Evolutionary conservation across 352 stramenopile genomes (phyloP).

Genomic region (Blastocystis sp.): DNA sequence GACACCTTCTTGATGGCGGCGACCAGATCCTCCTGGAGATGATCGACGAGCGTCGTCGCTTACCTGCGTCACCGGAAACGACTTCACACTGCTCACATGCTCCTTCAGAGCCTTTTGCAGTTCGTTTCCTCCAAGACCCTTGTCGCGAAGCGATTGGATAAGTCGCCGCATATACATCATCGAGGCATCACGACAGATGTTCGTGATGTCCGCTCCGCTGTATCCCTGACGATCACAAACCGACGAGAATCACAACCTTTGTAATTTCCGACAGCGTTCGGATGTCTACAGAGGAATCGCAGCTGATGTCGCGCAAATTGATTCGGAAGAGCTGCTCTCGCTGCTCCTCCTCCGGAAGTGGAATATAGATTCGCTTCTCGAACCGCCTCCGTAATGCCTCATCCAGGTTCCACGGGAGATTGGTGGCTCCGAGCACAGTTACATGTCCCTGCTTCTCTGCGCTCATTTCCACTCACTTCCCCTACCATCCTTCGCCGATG

Average conservation of each 20-base stretch:
- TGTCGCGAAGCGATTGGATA: slow-evolving; percentile 57
- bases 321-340: slow-evolving; percentile 59
- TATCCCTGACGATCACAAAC: slow-evolving; percentile 64
- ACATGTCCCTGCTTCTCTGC: slow-evolving; percentile 59
- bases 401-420: slow-evolving; percentile 89
- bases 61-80: slow-evolving; percentile 50
- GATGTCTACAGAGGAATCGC: slow-evolving; percentile 65
- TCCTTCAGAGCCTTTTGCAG: slow-evolving; percentile 43
- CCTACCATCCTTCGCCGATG: background rate
- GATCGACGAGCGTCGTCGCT: background rate
- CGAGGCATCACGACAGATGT: slow-evolving; percentile 68
- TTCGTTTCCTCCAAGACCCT: slow-evolving; percentile 19
- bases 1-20: background rate
- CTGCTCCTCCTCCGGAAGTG: slow-evolving; percentile 64
- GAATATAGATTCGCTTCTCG: slow-evolving; percentile 86
- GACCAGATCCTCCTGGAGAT: background rate
- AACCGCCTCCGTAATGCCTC: slow-evolving; percentile 82
- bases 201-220: slow-evolving; percentile 74
- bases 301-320: slow-evolving; percentile 63
- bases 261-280: slow-evolving; percentile 69
- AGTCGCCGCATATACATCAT: slow-evolving; percentile 67
- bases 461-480: background rate
- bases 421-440: slow-evolving; percentile 84
- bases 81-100: background rate
- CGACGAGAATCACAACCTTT: slow-evolving; percentile 58